Evolutionary conservation across 2,329 filamentous ascomycete species (phyloP), one percentile per base, ranked within the genome.

Genomic region (Talaromyces sp.): DNA sequence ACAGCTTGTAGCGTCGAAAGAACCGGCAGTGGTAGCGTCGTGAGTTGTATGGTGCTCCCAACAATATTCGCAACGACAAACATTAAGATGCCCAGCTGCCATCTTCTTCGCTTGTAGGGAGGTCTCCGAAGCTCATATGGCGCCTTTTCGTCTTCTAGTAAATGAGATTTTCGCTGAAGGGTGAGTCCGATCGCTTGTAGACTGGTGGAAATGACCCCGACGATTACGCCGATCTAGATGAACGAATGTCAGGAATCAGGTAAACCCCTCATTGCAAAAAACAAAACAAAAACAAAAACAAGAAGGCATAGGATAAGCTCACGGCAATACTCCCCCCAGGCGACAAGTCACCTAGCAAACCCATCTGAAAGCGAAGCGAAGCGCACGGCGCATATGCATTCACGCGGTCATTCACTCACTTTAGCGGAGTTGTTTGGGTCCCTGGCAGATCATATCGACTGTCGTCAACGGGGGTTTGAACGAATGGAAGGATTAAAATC

Each of bases 41-140:
- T 97, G 71, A 99, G 97, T 76, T 99, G 94, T 60, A 99, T 94
- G 37, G 91, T 93, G 76, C 92, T 97, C 60, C 94, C 94, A 57
- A 97, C 81, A 57, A 99, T 82, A 72, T 99, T 99, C 62, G 94
- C 90, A 64, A 96, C 81, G 64, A 99, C 86, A 75, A 99, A 99
- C 86, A 99, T 94, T 70, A 86, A 85, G 92, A 99, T 97, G 59
- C 94, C 94, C 62, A 95, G 66, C 77, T 97, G 94, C 94, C 94
- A 99, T 81, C 91, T 84, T 68, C 92, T 84, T 69, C 94, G 84
- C 69, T 88, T 88, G 75, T 97, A 95, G 4, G 94, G 91, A 45
- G 94, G 93, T 61, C 93, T 83, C 65, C 89, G 87, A 60, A 87
- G 79, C 75, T 94, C 85, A 72, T 90, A 87, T 31, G 81, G 79